Evolutionary conservation across 2,329 filamentous ascomycete genomes (phyloP), one percentile per base, ranked within the genome.

Genomic region (Venturia aucupariae): DNA sequence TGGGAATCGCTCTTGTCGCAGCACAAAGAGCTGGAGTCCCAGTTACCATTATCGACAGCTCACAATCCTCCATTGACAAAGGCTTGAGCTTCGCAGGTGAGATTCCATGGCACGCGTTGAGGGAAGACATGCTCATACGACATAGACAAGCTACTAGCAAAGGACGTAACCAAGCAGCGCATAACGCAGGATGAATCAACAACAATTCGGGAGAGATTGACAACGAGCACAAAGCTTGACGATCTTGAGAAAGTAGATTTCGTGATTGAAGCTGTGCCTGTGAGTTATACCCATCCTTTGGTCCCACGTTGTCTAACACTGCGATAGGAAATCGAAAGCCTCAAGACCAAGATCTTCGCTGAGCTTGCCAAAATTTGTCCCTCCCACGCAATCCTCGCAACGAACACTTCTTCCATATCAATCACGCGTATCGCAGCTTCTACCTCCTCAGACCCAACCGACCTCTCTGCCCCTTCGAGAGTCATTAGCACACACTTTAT

Each of bases 401-500:
- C 94, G 67, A 99, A 99, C 80, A 99, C 94, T 7, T 96, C 92
- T n/a, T 96, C 92, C 67, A 99, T 99, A 74, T 93, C 90, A 66
- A 97, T 99, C 75, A 99, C 94, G 54, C 89, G 89, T 73, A 97
- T 99, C 71, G 94, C 94, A 24, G 92, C 94, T 3, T 86, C 92
- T 11, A 93, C 93, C 0, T 89, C 86, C 32, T 81, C 81, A 64
- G 86, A 96, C 72, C 88, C 91, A 0, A 93, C 80, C 22, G 90
- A 96, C 72, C 86, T 90, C 30, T 88, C 87, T 54, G 89, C 87
- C 48, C 89, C 90, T 54, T 93, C 91, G 6, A 88, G 94, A 60
- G 94, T 99, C 11, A 86, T 99, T 64, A 91, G 90, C 62, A 97
- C 94, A 19, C 94, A 99, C 77, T 99, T 99, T 78, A 99, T 99